phyloP scores from a whole-genome alignment of 2,329 filamentous ascomycete genomes.

The Neonectria punicea region DNA sequence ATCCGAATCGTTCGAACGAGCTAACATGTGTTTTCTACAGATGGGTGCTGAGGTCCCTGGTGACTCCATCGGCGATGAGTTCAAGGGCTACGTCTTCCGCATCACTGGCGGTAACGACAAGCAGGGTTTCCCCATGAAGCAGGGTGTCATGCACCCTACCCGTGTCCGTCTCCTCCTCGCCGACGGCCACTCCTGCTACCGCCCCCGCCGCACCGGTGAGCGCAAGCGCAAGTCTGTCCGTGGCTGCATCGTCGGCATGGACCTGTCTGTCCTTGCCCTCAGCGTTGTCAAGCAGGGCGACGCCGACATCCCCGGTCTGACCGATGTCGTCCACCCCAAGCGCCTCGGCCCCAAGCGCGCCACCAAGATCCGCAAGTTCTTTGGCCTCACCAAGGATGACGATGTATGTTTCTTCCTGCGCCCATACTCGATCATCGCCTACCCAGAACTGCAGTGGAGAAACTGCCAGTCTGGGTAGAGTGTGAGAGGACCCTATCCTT shows the following conservation, averaged over 20 bases:
- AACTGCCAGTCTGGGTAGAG: constrained; percentile 64
- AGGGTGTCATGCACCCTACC: constrained; percentile 98
- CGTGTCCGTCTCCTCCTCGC: constrained; percentile 97
- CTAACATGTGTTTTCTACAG: constrained; percentile 55
- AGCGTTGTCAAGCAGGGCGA: constrained; percentile 99
- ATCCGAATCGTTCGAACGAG: constrained; percentile 28
- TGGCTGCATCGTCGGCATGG: constrained; percentile 97
- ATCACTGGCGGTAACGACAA: constrained; percentile 99
- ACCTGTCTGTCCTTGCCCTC: constrained; percentile 94
- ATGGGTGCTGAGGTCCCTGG: constrained; percentile 93
- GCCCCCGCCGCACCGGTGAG: constrained; percentile 96
- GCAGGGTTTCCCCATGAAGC: constrained; percentile 99
- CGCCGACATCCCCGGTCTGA: constrained; percentile 90
- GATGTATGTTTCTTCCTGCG: constrained; percentile 84
- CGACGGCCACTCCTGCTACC: constrained; percentile 99
- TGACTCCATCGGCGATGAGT: constrained; percentile 97
- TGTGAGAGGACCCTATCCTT: constrained; percentile 60
- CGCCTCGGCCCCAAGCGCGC: constrained; percentile 99
- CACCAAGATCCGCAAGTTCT: constrained; percentile 99
- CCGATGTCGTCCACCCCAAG: constrained; percentile 98
- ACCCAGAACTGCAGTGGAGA: constrained; percentile 63
- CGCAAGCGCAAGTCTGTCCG: constrained; percentile 99
- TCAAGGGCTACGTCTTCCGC: constrained; percentile 99
- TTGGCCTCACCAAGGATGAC: constrained; percentile 99
- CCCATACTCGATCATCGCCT: constrained; percentile 75